Evolutionary conservation across 257 asterid species (phyloP).

Genomic region (Penstemon barbatus): DNA sequence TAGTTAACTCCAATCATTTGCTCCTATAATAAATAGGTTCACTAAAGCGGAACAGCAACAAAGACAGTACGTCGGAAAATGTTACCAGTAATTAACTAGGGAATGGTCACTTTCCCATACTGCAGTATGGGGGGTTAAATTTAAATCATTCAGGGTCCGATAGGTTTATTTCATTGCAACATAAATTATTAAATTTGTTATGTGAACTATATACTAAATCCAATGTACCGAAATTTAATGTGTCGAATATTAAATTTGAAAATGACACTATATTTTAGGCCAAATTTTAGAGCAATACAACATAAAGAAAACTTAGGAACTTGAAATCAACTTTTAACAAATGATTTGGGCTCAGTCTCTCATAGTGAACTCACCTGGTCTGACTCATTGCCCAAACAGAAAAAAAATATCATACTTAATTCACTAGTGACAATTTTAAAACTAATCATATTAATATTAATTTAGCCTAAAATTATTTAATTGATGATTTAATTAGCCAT

Average conservation of each 20-base stretch:
- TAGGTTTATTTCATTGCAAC: background rate
- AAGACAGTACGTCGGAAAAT: slow-evolving; percentile 14
- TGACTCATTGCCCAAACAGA: slow-evolving; percentile 27
- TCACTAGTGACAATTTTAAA: background rate
- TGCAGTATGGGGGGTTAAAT: slow-evolving; percentile 3
- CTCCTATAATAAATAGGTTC: background rate
- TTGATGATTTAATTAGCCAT: slow-evolving; percentile 42
- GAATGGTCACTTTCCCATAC: slow-evolving; percentile 38
- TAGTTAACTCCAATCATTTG: background rate
- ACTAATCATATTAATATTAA: slow-evolving; percentile 5
- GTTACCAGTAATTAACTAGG: background rate
- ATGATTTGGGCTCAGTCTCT: slow-evolving; percentile 25
- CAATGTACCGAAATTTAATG: background rate
- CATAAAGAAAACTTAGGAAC: background rate
- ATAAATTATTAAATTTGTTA: background rate
- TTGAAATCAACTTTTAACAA: background rate
- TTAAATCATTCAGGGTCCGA: no score
- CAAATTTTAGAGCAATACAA: slow-evolving; percentile 4
- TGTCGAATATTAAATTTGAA: slow-evolving; percentile 5
- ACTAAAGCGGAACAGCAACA: slow-evolving; percentile 9
- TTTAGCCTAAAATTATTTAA: no score
- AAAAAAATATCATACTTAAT: background rate
- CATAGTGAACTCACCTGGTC: slow-evolving; percentile 25
- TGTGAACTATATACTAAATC: background rate
- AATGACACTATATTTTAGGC: slow-evolving; percentile 13